A percentile compares a stretch with the other conserved stretches of the same genome.
Evolutionary conservation across 75 land plant species (phyloP).

Genomic region (Picea sitchensis): DNA sequence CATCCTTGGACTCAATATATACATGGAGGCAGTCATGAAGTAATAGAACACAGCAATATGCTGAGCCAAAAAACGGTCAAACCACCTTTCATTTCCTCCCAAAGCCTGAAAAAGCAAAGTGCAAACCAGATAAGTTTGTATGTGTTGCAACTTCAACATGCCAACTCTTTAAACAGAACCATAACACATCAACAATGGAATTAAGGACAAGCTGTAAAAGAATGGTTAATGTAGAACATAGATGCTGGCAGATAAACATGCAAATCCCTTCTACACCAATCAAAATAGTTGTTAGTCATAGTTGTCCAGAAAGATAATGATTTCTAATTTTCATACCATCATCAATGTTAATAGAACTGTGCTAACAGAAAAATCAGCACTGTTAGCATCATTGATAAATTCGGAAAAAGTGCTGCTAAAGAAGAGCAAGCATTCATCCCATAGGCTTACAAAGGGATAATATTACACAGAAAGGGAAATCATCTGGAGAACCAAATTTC

Average conservation of each 20-base stretch:
- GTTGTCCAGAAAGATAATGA: background rate
- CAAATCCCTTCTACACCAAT: background rate
- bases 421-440: background rate
- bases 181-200: conserved; percentile 1
- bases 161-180: background rate
- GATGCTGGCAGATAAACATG: background rate
- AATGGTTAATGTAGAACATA: background rate
- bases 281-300: background rate
- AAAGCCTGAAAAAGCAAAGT: conserved; percentile 56
- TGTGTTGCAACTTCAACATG: background rate
- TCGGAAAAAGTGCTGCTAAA: background rate
- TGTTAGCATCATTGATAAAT: background rate
- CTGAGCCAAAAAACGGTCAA: conserved; percentile 92
- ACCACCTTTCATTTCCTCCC: conserved; percentile 94
- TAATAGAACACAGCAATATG: conserved; percentile 82
- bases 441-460: too few relatives aligned
- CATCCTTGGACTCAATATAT: conserved; percentile 92
- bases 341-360: background rate
- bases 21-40: conserved; percentile 88
- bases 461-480: too few relatives aligned
- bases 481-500: too few relatives aligned
- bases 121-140: background rate
- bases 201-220: background rate
- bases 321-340: background rate
- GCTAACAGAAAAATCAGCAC: background rate